Base-by-base conservation (phyloP, 805 yeast species). In the Millerozyma acaciae region DNA sequence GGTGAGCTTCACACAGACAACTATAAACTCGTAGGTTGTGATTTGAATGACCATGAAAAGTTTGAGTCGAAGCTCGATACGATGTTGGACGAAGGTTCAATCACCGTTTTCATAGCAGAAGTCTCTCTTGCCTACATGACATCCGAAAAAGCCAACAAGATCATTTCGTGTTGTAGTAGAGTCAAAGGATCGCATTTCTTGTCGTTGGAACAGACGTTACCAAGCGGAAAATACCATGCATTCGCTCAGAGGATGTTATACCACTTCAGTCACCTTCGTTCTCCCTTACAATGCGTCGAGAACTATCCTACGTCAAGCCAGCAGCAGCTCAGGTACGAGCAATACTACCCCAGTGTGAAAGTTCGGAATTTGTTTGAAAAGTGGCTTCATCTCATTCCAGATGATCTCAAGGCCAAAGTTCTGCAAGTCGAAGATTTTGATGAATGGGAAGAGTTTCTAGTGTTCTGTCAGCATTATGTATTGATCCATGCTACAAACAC, bases 81-180 rank as follows among this genome's bases (percentile, higher is more conserved):
- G 2, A 42, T 67, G 7, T 30, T 54, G 8, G 40, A 49, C 32
- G 15, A 47, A 39, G 45, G 57, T n/a, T 45, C 65, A 2, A 57
- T 70, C 4, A 76, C 70, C 28, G 65, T 84, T 2, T 85, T 81
- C 48, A 68, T 86, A 24, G 90, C 94, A 1, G 95, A 84, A 52
- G 94, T 85, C 4, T 84, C 94, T 0, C 57, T 85, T 35, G 88
- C 90, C 0, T 85, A 84, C 52, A 84, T 85, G 93, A 62, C 68
- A 23, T 79, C 83, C 8, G 67, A 66, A 22, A 65, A 69, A 35
- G 86, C 94, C 5, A 79, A 85, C 49, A 65, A 68, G 2, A 71
- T 85, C 6, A 75, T 85, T 21, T 43, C 56, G 16, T 58, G 66
- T 42, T 62, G 77, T 2, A 61, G 79, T 4, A 50, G 59, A 2